A percentile compares a stretch with the other conserved stretches of the same genome.
phyloP scores from a whole-genome alignment of 805 yeast genomes.

The Saccharomycopsis sp. region DNA sequence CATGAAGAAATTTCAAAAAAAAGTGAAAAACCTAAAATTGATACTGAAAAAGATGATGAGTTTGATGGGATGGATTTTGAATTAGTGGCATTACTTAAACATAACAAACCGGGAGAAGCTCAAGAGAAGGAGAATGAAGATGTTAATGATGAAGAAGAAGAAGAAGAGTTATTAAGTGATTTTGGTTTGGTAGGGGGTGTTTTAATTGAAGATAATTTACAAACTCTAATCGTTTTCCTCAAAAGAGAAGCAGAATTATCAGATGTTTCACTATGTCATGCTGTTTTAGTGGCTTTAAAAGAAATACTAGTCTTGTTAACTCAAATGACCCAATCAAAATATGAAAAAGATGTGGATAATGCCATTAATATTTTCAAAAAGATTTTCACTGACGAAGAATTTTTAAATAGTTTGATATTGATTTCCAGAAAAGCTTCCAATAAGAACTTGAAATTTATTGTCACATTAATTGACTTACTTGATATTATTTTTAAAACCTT shows the following conservation, averaged over 20 bases:
- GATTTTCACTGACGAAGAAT: constrained; percentile 58
- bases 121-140: constrained; percentile 1
- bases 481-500: constrained; percentile 26
- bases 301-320: constrained; percentile 42
- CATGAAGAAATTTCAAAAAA: constrained; percentile 16
- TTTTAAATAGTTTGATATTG: constrained; percentile 58
- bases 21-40: constrained; percentile 15
- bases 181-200: constrained; percentile 42
- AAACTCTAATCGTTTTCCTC: constrained; percentile 10
- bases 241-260: constrained; percentile 30
- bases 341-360: constrained; percentile 38
- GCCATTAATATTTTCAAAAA: constrained; percentile 53
- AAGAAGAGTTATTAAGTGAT: constrained; percentile 24
- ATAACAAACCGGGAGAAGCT: background rate
- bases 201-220: constrained; percentile 45
- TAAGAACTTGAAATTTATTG: constrained; percentile 11
- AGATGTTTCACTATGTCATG: constrained; percentile 55
- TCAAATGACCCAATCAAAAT: constrained; percentile 30
- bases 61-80: background rate
- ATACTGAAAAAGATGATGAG: background rate
- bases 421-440: constrained; percentile 44
- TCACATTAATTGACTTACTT: constrained; percentile 11
- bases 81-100: background rate
- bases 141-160: constrained; percentile 12
- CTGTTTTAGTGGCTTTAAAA: constrained; percentile 55